A percentile compares a stretch with the other conserved stretches of the same genome.
Conservation (phyloP, 306 rosid species). For the Mimosa bimucronata region DNA sequence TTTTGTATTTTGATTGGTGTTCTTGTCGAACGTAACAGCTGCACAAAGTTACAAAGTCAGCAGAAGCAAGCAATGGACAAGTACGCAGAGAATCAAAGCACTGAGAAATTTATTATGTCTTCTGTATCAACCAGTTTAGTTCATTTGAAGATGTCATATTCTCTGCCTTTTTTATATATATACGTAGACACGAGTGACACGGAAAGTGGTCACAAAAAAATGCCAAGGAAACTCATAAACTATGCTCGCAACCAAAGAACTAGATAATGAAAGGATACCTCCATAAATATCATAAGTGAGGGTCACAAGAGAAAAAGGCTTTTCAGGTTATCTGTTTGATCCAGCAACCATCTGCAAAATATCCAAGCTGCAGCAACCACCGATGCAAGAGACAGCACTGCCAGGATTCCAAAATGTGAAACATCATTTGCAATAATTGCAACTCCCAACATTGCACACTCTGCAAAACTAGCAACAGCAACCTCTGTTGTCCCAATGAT, state of each 20-base stretch:
- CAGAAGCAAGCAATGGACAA: neutral
- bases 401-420: slow-evolving; percentile 76
- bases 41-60: neutral
- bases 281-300: slow-evolving; percentile 54
- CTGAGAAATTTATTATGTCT: neutral
- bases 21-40: neutral
- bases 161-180: neutral
- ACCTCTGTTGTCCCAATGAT: slow-evolving; percentile 93
- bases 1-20: slow-evolving; percentile 22
- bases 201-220: neutral
- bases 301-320: slow-evolving; percentile 70
- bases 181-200: neutral
- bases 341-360: slow-evolving; percentile 87
- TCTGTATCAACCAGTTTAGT: slow-evolving; percentile 7
- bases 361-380: slow-evolving; percentile 85
- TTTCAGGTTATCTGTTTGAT: slow-evolving; percentile 84
- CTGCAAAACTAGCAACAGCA: slow-evolving; percentile 94
- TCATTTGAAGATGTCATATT: neutral
- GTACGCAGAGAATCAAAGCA: neutral
- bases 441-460: slow-evolving; percentile 82
- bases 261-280: slow-evolving; percentile 35
- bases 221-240: neutral
- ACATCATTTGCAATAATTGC: slow-evolving; percentile 87
- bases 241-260: slow-evolving; percentile 15
- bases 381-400: slow-evolving; percentile 78